These are phyloP conservation scores for Globisporangium orthogonon DNA, from an alignment of 352 stramenopile species.

Conservation along the genomic window DNA sequence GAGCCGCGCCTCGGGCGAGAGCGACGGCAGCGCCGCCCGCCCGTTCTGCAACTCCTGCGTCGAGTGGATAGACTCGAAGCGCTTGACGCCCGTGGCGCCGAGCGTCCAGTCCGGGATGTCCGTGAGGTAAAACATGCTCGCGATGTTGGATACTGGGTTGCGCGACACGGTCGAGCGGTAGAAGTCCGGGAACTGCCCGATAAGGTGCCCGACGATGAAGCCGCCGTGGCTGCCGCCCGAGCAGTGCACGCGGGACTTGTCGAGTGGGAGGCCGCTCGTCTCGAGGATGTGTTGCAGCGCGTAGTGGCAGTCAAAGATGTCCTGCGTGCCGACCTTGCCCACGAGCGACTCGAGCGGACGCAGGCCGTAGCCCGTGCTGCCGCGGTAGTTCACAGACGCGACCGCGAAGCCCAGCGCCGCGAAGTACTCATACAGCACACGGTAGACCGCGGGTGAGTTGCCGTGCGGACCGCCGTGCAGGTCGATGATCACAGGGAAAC, in stretches of 20 bases:
- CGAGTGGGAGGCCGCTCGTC: slow-evolving; percentile 48
- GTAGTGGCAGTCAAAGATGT: slow-evolving; percentile 92
- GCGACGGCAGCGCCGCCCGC: slow-evolving; percentile 19
- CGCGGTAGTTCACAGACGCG: slow-evolving; percentile 94
- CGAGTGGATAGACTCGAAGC: slow-evolving; percentile 85
- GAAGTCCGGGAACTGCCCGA: slow-evolving; percentile 91
- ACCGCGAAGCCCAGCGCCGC: slow-evolving; percentile 87
- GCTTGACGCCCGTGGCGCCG: slow-evolving; percentile 73
- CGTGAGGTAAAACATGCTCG: slow-evolving; percentile 89
- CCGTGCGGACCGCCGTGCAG: slow-evolving; percentile 92
- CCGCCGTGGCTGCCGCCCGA: slow-evolving; percentile 94
- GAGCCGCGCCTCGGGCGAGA: slow-evolving; percentile 40
- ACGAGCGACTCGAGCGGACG: slow-evolving; percentile 86
- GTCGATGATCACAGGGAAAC: slow-evolving; percentile 77
- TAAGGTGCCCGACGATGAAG: slow-evolving; percentile 91
- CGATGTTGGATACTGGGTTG: slow-evolving; percentile 94
- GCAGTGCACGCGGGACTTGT: slow-evolving; percentile 83
- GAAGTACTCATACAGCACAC: slow-evolving; percentile 87
- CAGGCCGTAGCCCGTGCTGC: slow-evolving; percentile 92
- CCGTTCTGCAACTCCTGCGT: slow-evolving; percentile 36
- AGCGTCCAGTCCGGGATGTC: slow-evolving; percentile 97
- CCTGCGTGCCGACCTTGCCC: slow-evolving; percentile 86
- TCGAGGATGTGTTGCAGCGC: slow-evolving; percentile 69
- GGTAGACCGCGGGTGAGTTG: slow-evolving; percentile 82
- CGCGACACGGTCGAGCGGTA: slow-evolving; percentile 88